phyloP scores from a whole-genome alignment of 2,329 filamentous ascomycete species.

The Aspergillus sp. region DNA sequence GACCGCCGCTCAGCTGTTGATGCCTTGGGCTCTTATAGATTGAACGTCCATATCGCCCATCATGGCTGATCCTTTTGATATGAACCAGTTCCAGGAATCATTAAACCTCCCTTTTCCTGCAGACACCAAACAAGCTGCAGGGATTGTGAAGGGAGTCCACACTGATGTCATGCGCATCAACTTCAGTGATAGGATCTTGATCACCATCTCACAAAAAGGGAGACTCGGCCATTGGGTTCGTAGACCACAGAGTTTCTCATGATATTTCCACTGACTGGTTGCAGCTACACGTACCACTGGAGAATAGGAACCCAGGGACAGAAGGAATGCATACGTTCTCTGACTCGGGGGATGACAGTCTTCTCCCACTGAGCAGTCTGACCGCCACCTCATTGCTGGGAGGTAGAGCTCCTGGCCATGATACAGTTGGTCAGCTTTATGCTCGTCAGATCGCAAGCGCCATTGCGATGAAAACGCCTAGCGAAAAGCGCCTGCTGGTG shows the following conservation, averaged over 20 bases:
- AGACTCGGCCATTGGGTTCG: conserved; percentile 87
- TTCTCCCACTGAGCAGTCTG: conserved; percentile 75
- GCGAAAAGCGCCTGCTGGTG: conserved; percentile 58
- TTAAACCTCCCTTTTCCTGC: conserved; percentile 64
- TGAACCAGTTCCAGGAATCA: conserved; percentile 39
- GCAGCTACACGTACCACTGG: conserved; percentile 32
- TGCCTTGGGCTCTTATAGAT: neutral
- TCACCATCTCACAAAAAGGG: conserved; percentile 84
- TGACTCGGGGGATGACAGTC: conserved; percentile 48
- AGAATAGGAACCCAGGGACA: conserved; percentile 33
- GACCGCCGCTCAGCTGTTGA: neutral
- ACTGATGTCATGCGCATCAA: conserved; percentile 71
- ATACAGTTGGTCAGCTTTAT: conserved; percentile 82
- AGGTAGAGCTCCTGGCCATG: conserved; percentile 72
- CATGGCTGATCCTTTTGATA: conserved; percentile 26
- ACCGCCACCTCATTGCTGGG: conserved; percentile 86
- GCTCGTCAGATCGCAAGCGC: conserved; percentile 85
- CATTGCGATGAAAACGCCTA: conserved; percentile 67
- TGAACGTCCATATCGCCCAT: neutral
- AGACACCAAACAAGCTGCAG: conserved; percentile 56
- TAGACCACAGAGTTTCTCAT: conserved; percentile 5
- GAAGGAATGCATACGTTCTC: conserved; percentile 38
- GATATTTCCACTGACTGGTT: conserved; percentile 8
- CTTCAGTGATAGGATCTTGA: conserved; percentile 86
- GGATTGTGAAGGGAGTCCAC: conserved; percentile 62